A percentile compares a stretch with the other conserved stretches of the same genome.
Conservation (phyloP, 225 moss, liverwort and hornwort genomes). For the Climacium dendroides region DNA sequence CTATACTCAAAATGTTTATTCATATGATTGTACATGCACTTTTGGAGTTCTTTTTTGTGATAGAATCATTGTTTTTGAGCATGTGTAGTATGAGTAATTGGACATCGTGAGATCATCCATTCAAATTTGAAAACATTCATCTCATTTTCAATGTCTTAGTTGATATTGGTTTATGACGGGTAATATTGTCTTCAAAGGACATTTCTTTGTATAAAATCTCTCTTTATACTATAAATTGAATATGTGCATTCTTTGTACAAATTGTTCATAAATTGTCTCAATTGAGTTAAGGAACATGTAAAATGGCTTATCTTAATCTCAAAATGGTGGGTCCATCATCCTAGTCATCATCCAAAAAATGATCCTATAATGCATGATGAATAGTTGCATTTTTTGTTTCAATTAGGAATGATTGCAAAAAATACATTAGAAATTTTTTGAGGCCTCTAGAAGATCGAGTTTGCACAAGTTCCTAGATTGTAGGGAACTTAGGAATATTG, state of each 20-base stretch:
- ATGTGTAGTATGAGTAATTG: neutral
- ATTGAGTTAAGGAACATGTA: neutral
- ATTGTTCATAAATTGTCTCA: neutral
- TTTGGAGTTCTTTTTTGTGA: fast-evolving
- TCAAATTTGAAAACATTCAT: neutral
- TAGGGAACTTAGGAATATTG: too few species aligned
- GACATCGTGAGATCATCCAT: neutral
- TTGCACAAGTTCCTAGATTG: too few species aligned
- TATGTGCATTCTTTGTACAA: too few species aligned
- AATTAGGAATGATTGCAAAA: too few species aligned
- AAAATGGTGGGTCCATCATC: neutral
- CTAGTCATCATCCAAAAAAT: neutral
- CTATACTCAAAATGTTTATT: neutral
- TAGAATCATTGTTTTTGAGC: fast-evolving
- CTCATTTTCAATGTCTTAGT: neutral
- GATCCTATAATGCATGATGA: neutral
- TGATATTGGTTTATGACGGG: neutral
- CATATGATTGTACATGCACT: fast-evolving
- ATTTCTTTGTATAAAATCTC: neutral
- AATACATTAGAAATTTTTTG: too few species aligned
- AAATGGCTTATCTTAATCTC: fast-evolving
- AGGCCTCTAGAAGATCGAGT: too few species aligned
- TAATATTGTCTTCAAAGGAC: neutral
- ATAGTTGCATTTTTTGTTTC: neutral
- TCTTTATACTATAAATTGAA: neutral